Base-by-base conservation (phyloP, 441 rosid species). In the Aquilaria agallochum region DNA sequence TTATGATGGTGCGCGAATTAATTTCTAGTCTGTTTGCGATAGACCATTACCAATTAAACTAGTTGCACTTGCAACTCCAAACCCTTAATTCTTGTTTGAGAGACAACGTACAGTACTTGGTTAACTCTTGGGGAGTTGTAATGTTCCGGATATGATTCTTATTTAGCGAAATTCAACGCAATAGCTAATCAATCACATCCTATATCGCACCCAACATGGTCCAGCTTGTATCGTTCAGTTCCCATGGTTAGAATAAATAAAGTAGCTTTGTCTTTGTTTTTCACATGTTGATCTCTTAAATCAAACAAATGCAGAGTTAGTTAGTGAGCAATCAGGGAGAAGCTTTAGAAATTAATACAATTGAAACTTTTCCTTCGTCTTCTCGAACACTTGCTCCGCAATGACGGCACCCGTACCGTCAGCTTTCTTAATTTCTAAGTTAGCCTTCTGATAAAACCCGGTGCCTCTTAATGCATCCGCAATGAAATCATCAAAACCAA, bases 351-450 rank as follows among this genome's bases (percentile, higher is more conserved):
- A 51, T 81, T 75, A 90, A 63, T 90, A 88, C 81, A 90, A 73
- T 62, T 63, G 75, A 63, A 91, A 94, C 78, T 83, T 94, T 67
- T 77, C 82, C 81, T 70, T 94, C 0, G 90, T 87, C 74, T 82
- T 91, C 76, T 83, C 80, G 64, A 90, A 94, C 4, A 82, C 95
- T 75, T 89, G 94, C 60, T 86, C 97, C 4, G 97, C 96, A 52
- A 85, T 78, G 14, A 50, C 79, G 34, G 97, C 96, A n/a, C 83
- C 88, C 5, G 56, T 79, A 0, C 95, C 96, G n/a, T 90, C 95
- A 0, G 91, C 98, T 65, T 76, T 70, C 62, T 82, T 87, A 55
- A 90, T 90, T 87, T 80, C 96, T 68, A 93, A 36, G 33, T 68
- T 64, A 55, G 98, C 84, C 69, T 93, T 88, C 82, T 93, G 97